Conservation (phyloP, 306 rosid species). For the Purshia tridentata region DNA sequence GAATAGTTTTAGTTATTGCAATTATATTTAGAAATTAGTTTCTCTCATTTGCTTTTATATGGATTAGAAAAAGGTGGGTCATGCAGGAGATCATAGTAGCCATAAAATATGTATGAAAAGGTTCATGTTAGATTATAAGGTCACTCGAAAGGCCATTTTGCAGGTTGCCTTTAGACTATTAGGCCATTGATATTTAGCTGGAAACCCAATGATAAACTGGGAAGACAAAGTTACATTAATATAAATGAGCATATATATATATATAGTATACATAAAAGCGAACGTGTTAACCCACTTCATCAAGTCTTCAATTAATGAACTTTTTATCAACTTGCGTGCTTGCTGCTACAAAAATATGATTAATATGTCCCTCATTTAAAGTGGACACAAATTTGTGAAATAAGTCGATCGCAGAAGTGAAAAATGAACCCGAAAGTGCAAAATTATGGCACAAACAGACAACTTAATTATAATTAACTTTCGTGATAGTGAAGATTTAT, state of each 20-base stretch:
- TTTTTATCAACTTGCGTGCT: slow-evolving; percentile 8
- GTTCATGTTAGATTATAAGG: not conserved
- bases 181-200: slow-evolving; percentile 2
- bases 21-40: not conserved
- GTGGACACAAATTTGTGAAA: not conserved
- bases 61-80: not conserved
- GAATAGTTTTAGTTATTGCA: too few species aligned
- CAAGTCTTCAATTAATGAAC: not conserved
- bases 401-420: too few species aligned
- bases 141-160: slow-evolving; percentile 7
- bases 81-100: slow-evolving; percentile 1
- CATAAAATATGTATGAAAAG: not conserved
- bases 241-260: not conserved
- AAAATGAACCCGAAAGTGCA: too few species aligned
- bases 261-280: not conserved
- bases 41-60: not conserved
- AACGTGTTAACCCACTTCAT: slow-evolving; percentile 4
- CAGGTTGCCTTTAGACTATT: not conserved
- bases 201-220: not conserved
- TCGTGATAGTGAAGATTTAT: too few species aligned
- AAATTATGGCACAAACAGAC: too few species aligned
- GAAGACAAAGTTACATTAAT: not conserved
- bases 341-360: not conserved
- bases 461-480: too few species aligned
- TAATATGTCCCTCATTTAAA: not conserved